Percentiles rank a stretch among this genome's conserved stretches.
phyloP scores from a whole-genome alignment of 129 eudicot species.

The Kitagawia praeruptora region DNA sequence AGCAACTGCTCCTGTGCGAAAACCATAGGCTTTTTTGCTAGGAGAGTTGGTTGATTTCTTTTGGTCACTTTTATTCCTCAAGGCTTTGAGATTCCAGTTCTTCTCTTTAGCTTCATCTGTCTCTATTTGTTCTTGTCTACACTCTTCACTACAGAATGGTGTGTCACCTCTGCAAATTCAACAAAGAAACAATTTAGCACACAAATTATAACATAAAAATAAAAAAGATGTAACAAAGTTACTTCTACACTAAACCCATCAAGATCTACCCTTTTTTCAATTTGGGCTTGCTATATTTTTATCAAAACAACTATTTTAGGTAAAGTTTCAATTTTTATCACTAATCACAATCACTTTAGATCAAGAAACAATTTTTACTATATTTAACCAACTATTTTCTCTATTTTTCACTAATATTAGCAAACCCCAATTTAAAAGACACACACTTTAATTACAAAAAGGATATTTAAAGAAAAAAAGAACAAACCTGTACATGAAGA shows the following conservation, averaged over 20 bases:
- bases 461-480: too few species aligned
- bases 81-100: conserved; percentile 34
- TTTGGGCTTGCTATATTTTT: neutral
- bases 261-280: neutral
- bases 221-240: neutral
- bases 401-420: neutral
- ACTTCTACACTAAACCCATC: neutral
- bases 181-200: neutral
- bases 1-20: conserved; percentile 49
- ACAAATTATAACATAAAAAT: neutral
- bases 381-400: neutral
- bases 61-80: conserved; percentile 51
- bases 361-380: neutral
- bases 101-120: conserved; percentile 54
- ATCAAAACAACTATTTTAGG: neutral
- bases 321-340: neutral
- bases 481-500: conserved; percentile 57
- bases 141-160: conserved; percentile 69
- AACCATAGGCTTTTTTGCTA: conserved; percentile 41
- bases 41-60: conserved; percentile 26
- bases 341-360: neutral
- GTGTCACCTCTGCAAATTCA: conserved; percentile 50
- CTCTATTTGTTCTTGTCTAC: conserved; percentile 59
- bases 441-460: neutral
- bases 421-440: neutral